These are phyloP conservation scores for Suhomyces guaymorum DNA, from an alignment of 1,139 yeast genomes.

Conservation along the genomic window DNA sequence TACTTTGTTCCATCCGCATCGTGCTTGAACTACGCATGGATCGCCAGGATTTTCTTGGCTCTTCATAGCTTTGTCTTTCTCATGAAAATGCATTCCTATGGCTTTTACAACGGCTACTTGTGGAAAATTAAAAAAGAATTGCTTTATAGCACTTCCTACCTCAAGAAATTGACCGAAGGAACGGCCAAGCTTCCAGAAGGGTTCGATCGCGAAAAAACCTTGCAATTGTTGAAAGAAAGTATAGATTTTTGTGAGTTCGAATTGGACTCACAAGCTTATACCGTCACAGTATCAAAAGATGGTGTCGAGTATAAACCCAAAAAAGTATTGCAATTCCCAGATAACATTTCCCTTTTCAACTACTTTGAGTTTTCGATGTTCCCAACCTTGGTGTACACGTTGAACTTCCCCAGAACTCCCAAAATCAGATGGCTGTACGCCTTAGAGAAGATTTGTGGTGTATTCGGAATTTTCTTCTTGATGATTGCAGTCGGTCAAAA, in stretches of 20 bases:
- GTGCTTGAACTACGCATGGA: conserved; percentile 67
- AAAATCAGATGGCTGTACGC: conserved; percentile 71
- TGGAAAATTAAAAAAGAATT: conserved; percentile 68
- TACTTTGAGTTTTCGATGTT: conserved; percentile 81
- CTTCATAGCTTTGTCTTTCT: conserved; percentile 81
- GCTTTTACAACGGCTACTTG: conserved; percentile 84
- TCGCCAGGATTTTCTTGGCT: conserved; percentile 77
- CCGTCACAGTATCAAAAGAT: conserved; percentile 21
- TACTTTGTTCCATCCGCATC: conserved; percentile 52
- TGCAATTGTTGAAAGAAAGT: conserved; percentile 42
- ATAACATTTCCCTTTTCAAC: conserved; percentile 63
- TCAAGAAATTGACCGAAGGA: conserved; percentile 21
- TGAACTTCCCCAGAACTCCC: conserved; percentile 76
- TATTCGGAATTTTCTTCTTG: conserved; percentile 80
- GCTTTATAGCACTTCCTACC: conserved; percentile 42
- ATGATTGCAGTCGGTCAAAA: conserved; percentile 84
- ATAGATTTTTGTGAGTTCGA: conserved; percentile 66
- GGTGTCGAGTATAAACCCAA: conserved; percentile 16
- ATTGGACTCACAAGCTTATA: conserved; percentile 48
- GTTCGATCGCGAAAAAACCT: conserved; percentile 27
- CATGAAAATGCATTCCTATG: conserved; percentile 93
- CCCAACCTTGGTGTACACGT: conserved; percentile 85
- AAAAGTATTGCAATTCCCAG: conserved; percentile 55
- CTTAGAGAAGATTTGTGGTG: conserved; percentile 69
- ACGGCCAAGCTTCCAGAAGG: conserved; percentile 18